A percentile compares a stretch with the other conserved stretches of the same genome.
Conservation (phyloP, 139 green algal genomes). For the Gonium pectorale region DNA sequence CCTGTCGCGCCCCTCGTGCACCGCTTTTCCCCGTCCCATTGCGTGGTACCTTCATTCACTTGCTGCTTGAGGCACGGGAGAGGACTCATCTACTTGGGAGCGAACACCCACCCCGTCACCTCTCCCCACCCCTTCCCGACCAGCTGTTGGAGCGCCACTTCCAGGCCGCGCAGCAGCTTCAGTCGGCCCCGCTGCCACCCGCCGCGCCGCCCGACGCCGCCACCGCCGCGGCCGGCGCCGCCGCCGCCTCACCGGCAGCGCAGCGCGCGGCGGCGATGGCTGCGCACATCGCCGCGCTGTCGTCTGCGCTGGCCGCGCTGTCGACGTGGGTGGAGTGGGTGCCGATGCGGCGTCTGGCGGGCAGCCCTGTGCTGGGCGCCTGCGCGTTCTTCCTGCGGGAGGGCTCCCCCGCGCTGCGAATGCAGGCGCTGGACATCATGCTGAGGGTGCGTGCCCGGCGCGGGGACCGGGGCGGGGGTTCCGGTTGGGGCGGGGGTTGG, state of each 20-base stretch:
- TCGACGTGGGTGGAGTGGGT: constrained; percentile 81
- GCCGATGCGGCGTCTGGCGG: constrained; percentile 67
- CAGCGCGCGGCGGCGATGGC: not conserved
- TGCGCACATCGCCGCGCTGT: constrained; percentile 47
- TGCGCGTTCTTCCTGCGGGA: constrained; percentile 71
- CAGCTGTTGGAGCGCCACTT: constrained; percentile 64
- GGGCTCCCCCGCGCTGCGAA: constrained; percentile 47
- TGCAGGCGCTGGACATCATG: constrained; percentile 73
- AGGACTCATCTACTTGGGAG: too few relatives aligned
- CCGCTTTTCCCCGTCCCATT: too few relatives aligned
- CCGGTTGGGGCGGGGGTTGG: too few relatives aligned
- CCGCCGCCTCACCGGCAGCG: not conserved
- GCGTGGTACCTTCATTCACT: too few relatives aligned
- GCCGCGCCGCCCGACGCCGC: constrained; percentile 19
- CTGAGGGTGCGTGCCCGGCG: too few relatives aligned
- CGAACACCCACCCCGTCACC: not conserved
- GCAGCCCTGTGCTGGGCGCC: constrained; percentile 67
- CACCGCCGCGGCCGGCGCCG: not conserved
- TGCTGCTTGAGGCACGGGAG: too few relatives aligned
- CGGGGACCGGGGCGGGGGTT: too few relatives aligned
- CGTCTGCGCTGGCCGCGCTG: constrained; percentile 63
- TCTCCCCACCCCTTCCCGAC: not conserved
- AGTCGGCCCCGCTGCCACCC: constrained; percentile 41
- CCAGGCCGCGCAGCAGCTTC: constrained; percentile 43
- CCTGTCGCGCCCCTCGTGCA: too few relatives aligned